Evolutionary conservation across 2,329 filamentous ascomycete species (phyloP), one percentile per base, ranked within the genome.

Genomic region (Penicillium janthinellum): DNA sequence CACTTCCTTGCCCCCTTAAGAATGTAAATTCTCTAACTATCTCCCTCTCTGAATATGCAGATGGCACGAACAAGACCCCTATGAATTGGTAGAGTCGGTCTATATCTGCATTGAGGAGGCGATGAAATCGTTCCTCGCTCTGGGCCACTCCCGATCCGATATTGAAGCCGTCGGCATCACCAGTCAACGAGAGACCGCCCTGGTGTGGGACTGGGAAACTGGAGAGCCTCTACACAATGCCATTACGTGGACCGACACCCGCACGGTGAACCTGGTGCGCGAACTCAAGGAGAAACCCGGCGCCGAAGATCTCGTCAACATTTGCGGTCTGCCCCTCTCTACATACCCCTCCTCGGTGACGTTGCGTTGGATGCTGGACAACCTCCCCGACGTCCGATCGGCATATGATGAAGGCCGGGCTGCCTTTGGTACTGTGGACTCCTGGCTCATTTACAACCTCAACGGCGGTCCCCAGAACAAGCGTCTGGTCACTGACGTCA

Each of bases 301-400:
- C 49, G 88, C 90, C 35, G 89, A 92, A 56, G 82, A 86, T 42
- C 81, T 96, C 42, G 83, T 83, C 58, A 82, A 88, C 50, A 80
- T 90, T 44, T 94, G 90, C 72, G 92, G 92, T 55, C 83, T 96
- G 47, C 92, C 92, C 12, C 82, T 96, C 35, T 95, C 91, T 39
- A 96, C 92, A 56, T 96, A 96, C 74, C 91, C 92, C 2, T 94
- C 91, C 28, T 90, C 90, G 56, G 88, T 92, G 63, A 96, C 96
- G 50, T 82, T 96, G 12, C 77, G 90, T 55, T 96, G 92, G 92
- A 83, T 96, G 67, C 81, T 96, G 57, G 83, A 88, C 58, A 89
- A 96, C 69, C 82, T 88, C 15, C 81, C 87, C 12, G 82, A 83
- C 39, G 91, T 96, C 52, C 84, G 84, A 66, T 79, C 88, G 56